Percentiles rank a stretch among this genome's conserved stretches.
Evolutionary conservation across 495 filamentous ascomycete genomes (phyloP).

Genomic region (Tuber aestivum): DNA sequence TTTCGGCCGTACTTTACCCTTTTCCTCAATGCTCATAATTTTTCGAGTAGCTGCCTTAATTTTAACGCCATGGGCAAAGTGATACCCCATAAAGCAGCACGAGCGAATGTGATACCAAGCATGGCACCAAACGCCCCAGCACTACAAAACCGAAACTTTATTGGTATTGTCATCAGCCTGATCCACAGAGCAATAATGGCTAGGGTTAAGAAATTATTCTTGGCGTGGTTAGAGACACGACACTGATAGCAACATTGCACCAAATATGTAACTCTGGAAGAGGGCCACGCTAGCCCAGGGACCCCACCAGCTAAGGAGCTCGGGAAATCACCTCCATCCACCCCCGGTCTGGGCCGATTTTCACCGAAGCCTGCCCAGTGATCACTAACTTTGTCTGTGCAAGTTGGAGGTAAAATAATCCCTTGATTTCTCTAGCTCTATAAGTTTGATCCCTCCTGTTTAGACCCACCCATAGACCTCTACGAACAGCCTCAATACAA

Average conservation of each 20-base stretch:
- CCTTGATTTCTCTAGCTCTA: background rate
- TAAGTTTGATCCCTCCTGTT: background rate
- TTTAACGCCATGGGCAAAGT: background rate
- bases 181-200: background rate
- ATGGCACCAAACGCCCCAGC: background rate
- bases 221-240: background rate
- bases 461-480: background rate
- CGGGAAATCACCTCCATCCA: background rate
- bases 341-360: background rate
- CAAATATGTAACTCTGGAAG: background rate
- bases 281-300: background rate
- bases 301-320: background rate
- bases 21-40: background rate
- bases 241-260: background rate
- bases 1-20: background rate
- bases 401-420: background rate
- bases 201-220: background rate
- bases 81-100: background rate
- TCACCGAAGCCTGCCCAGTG: background rate
- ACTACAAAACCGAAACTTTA: background rate
- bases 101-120: background rate
- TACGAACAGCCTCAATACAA: background rate
- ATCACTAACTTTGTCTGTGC: background rate
- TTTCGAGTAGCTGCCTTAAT: background rate
- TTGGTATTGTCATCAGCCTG: background rate